These are phyloP conservation scores for Tolypocladium nubicola DNA, from an alignment of 2,329 filamentous ascomycete genomes.

Conservation along the genomic window DNA sequence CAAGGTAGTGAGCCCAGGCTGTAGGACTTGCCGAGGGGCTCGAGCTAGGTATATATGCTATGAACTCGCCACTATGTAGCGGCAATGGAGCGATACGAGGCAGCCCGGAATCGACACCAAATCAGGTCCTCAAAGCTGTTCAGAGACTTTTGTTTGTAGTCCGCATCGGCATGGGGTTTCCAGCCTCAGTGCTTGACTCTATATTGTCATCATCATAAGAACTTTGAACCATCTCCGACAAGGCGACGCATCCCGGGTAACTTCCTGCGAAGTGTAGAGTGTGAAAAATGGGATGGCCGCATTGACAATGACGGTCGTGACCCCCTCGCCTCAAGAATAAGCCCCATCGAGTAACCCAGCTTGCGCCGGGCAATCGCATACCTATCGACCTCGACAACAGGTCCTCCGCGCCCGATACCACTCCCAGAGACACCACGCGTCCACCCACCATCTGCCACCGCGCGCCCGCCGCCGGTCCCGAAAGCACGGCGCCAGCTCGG, in stretches of 20 bases:
- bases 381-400: slow-evolving; percentile 94
- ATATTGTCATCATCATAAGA: slow-evolving; percentile 90
- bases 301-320: slow-evolving; percentile 12
- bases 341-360: slow-evolving; percentile 98
- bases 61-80: background rate
- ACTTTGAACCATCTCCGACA: slow-evolving; percentile 36
- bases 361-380: slow-evolving; percentile 80
- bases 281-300: slow-evolving; percentile 17
- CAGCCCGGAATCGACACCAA: background rate
- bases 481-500: slow-evolving; percentile 30
- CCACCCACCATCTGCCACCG: slow-evolving; percentile 29
- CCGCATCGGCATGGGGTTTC: slow-evolving; percentile 19
- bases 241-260: slow-evolving; percentile 17
- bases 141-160: slow-evolving; percentile 20
- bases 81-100: background rate
- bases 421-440: slow-evolving; percentile 36
- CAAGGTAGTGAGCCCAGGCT: background rate
- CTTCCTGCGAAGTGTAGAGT: slow-evolving; percentile 32
- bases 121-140: slow-evolving; percentile 5
- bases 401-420: slow-evolving; percentile 40
- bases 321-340: slow-evolving; percentile 99
- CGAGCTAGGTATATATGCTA: background rate
- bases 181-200: slow-evolving; percentile 94
- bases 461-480: slow-evolving; percentile 4
- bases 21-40: background rate